Conservation (phyloP, 2,329 filamentous ascomycete genomes). For the Coccinonectria pachysandricola region DNA sequence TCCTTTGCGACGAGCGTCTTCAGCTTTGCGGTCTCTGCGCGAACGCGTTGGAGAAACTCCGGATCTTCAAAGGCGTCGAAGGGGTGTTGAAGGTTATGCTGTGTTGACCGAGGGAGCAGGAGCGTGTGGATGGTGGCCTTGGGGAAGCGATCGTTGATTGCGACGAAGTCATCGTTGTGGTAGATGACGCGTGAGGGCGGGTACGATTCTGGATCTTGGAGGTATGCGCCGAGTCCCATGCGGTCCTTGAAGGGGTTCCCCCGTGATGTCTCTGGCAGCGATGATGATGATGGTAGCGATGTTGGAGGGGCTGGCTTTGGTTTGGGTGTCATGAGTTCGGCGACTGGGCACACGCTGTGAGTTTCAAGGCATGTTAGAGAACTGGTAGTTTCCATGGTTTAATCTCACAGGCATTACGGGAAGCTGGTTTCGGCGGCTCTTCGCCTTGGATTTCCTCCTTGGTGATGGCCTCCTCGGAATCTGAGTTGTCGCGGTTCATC, state of each 20-base stretch:
- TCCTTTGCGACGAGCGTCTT: conserved; percentile 60
- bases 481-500: conserved; percentile 18
- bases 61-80: conserved; percentile 65
- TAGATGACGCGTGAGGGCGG: conserved; percentile 53
- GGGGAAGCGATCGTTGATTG: conserved; percentile 74
- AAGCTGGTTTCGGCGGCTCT: conserved; percentile 14
- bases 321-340: conserved; percentile 28
- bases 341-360: conserved; percentile 21
- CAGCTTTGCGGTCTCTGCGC: conserved; percentile 49
- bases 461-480: conserved; percentile 31
- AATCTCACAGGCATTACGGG: conserved; percentile 33
- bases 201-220: conserved; percentile 50
- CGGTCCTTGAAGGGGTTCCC: conserved; percentile 36
- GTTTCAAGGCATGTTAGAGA: conserved; percentile 8
- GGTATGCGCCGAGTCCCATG: conserved; percentile 58
- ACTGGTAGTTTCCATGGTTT: not conserved
- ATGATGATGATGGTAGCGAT: conserved; percentile 6
- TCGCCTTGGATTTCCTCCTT: conserved; percentile 30
- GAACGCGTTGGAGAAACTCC: conserved; percentile 56
- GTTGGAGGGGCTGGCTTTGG: conserved; percentile 19
- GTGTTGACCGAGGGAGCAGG: conserved; percentile 64
- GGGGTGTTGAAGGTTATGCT: conserved; percentile 56
- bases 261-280: conserved; percentile 8
- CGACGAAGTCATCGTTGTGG: conserved; percentile 57
- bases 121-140: conserved; percentile 81